These are phyloP conservation scores for Russula foetens DNA, from an alignment of 768 basidiomycete genomes.

Conservation along the genomic window DNA sequence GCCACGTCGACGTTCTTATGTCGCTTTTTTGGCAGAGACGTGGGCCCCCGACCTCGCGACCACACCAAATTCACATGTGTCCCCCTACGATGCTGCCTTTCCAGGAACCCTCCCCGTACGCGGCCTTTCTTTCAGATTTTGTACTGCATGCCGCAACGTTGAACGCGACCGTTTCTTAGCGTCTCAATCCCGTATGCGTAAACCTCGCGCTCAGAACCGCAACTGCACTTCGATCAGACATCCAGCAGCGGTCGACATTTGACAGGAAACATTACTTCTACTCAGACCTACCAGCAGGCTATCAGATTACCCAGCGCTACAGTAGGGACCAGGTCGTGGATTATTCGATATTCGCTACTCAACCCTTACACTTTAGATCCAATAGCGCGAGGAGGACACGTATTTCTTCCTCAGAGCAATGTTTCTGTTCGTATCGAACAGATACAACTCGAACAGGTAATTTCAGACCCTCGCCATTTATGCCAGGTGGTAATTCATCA, in stretches of 20 bases:
- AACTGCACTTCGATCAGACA: constrained; percentile 56
- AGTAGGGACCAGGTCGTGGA: not conserved
- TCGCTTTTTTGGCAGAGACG: constrained; percentile 30
- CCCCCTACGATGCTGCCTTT: constrained; percentile 79
- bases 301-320: constrained; percentile 65
- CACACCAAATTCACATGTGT: constrained; percentile 64
- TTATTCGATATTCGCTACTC: constrained; percentile 1
- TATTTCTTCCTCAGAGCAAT: constrained; percentile 37
- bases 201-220: constrained; percentile 77
- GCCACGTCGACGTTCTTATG: not conserved
- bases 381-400: constrained; percentile 57
- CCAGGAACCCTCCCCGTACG: constrained; percentile 89
- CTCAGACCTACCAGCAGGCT: constrained; percentile 86
- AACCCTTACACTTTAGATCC: constrained; percentile 50
- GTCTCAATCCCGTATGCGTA: constrained; percentile 60
- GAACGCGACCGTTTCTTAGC: constrained; percentile 29
- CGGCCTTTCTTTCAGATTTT: constrained; percentile 10
- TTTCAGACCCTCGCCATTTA: not conserved
- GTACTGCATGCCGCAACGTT: not conserved
- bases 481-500: not conserved
- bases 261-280: constrained; percentile 99
- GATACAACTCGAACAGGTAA: constrained; percentile 90
- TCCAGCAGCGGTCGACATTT: constrained; percentile 72
- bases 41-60: constrained; percentile 39
- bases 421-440: constrained; percentile 77